Evolutionary conservation across 2,329 filamentous ascomycete genomes (phyloP).

Genomic region (Trichoderma arundinaceum): DNA sequence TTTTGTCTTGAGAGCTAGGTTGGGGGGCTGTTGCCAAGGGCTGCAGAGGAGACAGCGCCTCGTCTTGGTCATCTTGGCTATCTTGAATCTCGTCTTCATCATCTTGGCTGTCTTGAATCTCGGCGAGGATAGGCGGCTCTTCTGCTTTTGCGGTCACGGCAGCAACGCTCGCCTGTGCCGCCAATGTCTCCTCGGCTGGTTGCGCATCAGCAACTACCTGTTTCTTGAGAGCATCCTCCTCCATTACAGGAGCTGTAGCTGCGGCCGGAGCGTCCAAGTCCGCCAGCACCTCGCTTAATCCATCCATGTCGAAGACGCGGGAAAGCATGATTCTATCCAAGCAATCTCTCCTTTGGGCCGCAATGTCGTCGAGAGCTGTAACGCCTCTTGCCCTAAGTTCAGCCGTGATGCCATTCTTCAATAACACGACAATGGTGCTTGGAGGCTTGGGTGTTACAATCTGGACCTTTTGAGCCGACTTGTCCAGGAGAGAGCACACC

Average conservation of each 20-base stretch:
- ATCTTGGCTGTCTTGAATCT: constrained; percentile 46
- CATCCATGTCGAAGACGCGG: constrained; percentile 64
- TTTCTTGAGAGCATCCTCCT: not conserved
- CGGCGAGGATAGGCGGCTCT: constrained; percentile 31
- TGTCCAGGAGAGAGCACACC: constrained; percentile 47
- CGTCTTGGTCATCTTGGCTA: constrained; percentile 43
- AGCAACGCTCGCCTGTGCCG: not conserved
- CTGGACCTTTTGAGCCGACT: constrained; percentile 42
- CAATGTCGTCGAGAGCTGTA: constrained; percentile 30
- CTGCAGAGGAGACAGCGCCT: constrained; percentile 28
- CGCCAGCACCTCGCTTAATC: constrained; percentile 60
- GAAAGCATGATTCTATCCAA: constrained; percentile 60
- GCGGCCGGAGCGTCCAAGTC: constrained; percentile 51
- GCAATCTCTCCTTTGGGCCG: constrained; percentile 41
- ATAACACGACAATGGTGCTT: constrained; percentile 47
- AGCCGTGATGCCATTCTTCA: constrained; percentile 50
- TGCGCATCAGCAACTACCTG: not conserved
- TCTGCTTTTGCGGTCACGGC: not conserved
- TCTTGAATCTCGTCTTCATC: constrained; percentile 43
- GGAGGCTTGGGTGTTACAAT: constrained; percentile 57
- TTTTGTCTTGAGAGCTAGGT: not conserved
- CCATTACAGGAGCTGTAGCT: not conserved
- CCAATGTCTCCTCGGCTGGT: not conserved
- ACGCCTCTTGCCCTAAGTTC: constrained; percentile 40
- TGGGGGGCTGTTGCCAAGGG: constrained; percentile 20